Evolutionary conservation across 2,329 filamentous ascomycete genomes (phyloP), one percentile per base, ranked within the genome.

Genomic region (Trichoderma koningiopsis): DNA sequence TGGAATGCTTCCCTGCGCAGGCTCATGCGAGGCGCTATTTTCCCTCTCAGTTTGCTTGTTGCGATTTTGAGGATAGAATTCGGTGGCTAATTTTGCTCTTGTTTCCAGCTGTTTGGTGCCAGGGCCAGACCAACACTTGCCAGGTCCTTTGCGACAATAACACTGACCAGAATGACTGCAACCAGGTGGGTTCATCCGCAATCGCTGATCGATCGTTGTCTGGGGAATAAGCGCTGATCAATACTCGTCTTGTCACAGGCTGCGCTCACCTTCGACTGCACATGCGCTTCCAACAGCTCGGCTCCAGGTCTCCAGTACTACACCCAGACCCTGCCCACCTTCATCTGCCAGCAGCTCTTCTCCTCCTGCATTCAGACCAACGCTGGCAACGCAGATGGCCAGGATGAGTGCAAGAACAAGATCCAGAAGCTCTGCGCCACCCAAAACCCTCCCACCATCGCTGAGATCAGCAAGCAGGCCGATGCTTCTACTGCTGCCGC

Each of bases 271-370:
- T 88, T 82, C 78, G 72, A 75, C 19, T 88, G 86, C 77, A 80
- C 77, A 19, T 88, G 86, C 80, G 65, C 75, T 40, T 74, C 77
- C 72, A 86, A 87, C 77, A 79, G 76, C 74, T 82, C 81, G 58
- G 79, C 80, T 7, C 85, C 86, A 16, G 84, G 83, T 69, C 82
- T 88, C 57, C 79, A 86, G 76, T 82, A 84, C 76, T 88, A 86
- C 79, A 73, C 71, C 60, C 82, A 87, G 79, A 86, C 85, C 3
- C 78, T 88, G 72, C 82, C 83, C 59, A 82, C 79, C 68, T 87
- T 85, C 74, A 82, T 87, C 74, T 89, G 87, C 81, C 31, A 82
- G 68, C 70, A 81, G 70, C 83, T 85, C 52, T 86, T 81, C 77
- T 71, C 74, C 31, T 77, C 84, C 70, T 89, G 87, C 79, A 86